These are phyloP conservation scores for Rehmannia glutinosa DNA, from an alignment of 257 asterid genomes.

Conservation along the genomic window DNA sequence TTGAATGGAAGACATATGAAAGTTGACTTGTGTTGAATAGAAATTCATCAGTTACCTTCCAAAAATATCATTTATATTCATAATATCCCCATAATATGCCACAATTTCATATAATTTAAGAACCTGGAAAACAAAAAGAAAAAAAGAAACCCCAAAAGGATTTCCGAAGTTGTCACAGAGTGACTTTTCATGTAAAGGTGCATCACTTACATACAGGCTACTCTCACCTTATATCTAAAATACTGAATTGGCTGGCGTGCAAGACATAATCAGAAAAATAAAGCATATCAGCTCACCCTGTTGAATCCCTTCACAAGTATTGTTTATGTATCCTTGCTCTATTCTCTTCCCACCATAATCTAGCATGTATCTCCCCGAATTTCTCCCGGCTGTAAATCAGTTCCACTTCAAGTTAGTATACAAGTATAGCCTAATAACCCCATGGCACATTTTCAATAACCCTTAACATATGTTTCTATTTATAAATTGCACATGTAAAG, in stretches of 20 bases:
- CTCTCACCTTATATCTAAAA: background rate
- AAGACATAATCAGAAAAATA: slow-evolving; percentile 7
- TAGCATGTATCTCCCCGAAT: slow-evolving; percentile 77
- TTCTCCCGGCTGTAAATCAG: slow-evolving; percentile 64
- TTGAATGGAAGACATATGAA: too few relatives aligned
- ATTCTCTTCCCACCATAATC: slow-evolving; percentile 91
- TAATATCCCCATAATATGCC: too few relatives aligned
- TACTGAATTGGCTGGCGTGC: too few relatives aligned
- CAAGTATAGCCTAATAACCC: background rate
- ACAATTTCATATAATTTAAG: too few relatives aligned
- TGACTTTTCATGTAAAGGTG: slow-evolving; percentile 11
- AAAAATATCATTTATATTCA: too few relatives aligned
- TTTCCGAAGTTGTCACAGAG: slow-evolving; percentile 26
- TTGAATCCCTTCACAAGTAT: slow-evolving; percentile 41
- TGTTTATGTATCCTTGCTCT: slow-evolving; percentile 77
- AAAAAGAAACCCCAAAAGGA: too few relatives aligned
- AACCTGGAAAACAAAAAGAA: too few relatives aligned
- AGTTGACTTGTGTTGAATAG: too few relatives aligned
- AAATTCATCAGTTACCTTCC: too few relatives aligned
- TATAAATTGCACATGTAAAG: too few relatives aligned
- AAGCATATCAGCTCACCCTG: background rate
- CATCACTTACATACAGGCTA: slow-evolving; percentile 15
- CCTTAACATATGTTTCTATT: too few relatives aligned
- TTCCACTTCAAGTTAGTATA: slow-evolving; percentile 1
- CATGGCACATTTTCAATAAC: background rate